phyloP scores from a whole-genome alignment of 1,139 yeast species.

The Protomyces arabidopsidicola region DNA sequence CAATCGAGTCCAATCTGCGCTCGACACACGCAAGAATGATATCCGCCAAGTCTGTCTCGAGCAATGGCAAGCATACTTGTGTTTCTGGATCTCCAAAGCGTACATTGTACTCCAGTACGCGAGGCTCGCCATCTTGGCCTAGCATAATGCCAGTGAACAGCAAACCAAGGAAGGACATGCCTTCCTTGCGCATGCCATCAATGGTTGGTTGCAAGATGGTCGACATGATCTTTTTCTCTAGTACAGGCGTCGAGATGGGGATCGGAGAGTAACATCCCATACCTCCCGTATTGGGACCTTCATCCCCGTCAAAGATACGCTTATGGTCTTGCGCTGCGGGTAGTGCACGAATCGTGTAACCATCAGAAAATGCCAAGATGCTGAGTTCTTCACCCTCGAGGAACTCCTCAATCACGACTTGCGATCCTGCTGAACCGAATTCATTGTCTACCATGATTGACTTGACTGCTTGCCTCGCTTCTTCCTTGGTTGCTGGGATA shows the following conservation, averaged over 20 bases:
- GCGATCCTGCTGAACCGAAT: conserved; percentile 80
- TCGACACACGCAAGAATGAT: conserved; percentile 92
- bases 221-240: conserved; percentile 64
- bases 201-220: conserved; percentile 82
- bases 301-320: conserved; percentile 87
- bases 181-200: conserved; percentile 94
- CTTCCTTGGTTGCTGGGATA: conserved; percentile 78
- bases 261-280: conserved; percentile 99
- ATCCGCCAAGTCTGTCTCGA: conserved; percentile 83
- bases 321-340: conserved; percentile 99
- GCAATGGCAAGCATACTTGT: conserved; percentile 86
- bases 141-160: conserved; percentile 96
- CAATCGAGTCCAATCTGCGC: conserved; percentile 83
- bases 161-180: conserved; percentile 92
- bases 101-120: conserved; percentile 92
- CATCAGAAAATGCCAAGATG: conserved; percentile 87
- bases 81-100: conserved; percentile 99
- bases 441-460: conserved; percentile 86
- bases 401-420: conserved; percentile 92
- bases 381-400: conserved; percentile 96
- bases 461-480: conserved; percentile 77
- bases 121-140: conserved; percentile 68
- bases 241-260: conserved; percentile 72
- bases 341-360: conserved; percentile 80
- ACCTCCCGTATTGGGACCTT: conserved; percentile 96